phyloP scores from a whole-genome alignment of 176 grass and related monocot genomes.

The Ampelocalamus luodianensis region DNA sequence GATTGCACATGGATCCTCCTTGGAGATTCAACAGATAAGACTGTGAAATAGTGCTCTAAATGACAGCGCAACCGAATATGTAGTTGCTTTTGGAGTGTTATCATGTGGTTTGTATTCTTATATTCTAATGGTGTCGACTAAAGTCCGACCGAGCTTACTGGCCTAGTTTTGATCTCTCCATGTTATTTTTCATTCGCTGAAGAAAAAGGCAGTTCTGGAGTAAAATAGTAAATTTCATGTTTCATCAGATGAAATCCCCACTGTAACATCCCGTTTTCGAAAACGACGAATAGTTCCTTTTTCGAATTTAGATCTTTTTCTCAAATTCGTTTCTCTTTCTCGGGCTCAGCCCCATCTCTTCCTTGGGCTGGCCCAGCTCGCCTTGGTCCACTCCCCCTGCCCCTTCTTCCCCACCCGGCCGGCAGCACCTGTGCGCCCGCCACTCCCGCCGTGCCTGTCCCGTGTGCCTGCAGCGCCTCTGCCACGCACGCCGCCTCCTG shows the following conservation, averaged over 20 bases:
- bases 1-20: constrained; percentile 41
- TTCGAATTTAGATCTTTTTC: too few species aligned
- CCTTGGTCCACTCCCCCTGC: too few species aligned
- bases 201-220: constrained; percentile 1
- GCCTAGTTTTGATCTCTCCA: constrained; percentile 21
- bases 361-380: too few species aligned
- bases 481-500: too few species aligned
- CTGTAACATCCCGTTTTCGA: too few species aligned
- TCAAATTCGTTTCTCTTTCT: too few species aligned
- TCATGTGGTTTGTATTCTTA: constrained; percentile 41
- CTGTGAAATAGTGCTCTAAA: constrained; percentile 7
- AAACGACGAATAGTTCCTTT: too few species aligned
- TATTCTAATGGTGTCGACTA: constrained; percentile 24
- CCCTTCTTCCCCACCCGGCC: too few species aligned
- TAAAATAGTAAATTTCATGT: background rate
- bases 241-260: background rate
- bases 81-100: constrained; percentile 39
- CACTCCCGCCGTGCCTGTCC: too few species aligned
- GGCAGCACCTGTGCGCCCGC: too few species aligned
- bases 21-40: constrained; percentile 44
- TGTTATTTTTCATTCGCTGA: constrained; percentile 2
- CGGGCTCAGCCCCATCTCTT: too few species aligned
- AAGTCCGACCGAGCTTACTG: background rate
- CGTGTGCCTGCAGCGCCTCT: too few species aligned
- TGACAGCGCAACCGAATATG: constrained; percentile 30